Evolutionary conservation across 108 stramenopile genomes (phyloP).

Genomic region (Parietichytrium sp.): DNA sequence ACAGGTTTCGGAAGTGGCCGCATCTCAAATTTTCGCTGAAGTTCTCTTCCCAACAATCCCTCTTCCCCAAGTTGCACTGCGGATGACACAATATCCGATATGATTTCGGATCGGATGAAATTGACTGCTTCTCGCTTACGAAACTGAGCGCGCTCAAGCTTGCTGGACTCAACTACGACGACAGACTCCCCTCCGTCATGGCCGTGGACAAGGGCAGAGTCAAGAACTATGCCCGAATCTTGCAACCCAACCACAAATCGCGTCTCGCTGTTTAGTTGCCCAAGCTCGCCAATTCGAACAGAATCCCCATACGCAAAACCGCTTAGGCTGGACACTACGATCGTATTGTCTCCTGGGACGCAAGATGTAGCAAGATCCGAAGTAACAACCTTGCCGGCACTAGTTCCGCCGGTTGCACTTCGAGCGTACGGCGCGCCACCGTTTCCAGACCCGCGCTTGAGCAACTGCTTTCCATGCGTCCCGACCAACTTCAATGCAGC

Average conservation of each 20-base stretch:
- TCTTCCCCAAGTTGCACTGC: background rate
- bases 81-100: background rate
- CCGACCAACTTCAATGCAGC: too few relatives aligned
- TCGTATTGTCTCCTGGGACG: too few relatives aligned
- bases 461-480: too few relatives aligned
- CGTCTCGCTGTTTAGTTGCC: background rate
- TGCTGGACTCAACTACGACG: background rate
- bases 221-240: background rate
- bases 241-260: constrained; percentile 21
- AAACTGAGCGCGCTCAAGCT: background rate
- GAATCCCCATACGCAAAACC: background rate
- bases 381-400: too few relatives aligned
- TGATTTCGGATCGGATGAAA: background rate
- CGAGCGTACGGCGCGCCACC: too few relatives aligned
- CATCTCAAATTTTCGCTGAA: constrained; percentile 2
- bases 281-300: background rate
- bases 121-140: background rate
- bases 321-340: background rate
- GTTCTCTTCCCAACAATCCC: background rate
- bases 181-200: background rate
- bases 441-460: too few relatives aligned
- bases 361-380: too few relatives aligned
- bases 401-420: too few relatives aligned
- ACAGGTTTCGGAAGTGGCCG: background rate
- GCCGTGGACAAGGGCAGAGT: background rate